Conservation (phyloP, 305 asterid genomes). For the Caryopteris hybrid region DNA sequence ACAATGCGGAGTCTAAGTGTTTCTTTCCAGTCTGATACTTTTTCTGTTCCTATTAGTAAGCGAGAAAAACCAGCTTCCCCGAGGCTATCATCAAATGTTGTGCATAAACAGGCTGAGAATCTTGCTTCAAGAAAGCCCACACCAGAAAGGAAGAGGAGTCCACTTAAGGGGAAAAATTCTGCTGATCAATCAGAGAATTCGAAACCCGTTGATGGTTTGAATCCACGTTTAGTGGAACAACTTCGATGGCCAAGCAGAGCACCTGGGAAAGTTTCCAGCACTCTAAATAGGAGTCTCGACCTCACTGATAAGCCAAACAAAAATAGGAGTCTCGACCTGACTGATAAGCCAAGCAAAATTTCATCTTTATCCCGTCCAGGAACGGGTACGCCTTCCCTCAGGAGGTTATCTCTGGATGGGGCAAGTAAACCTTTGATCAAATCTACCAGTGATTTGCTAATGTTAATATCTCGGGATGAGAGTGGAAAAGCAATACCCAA, state of each 20-base stretch:
- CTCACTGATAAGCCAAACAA: slow-evolving; percentile 47
- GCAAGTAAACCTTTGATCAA: slow-evolving; percentile 45
- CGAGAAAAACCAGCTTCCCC: slow-evolving; percentile 38
- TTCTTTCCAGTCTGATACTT: slow-evolving; percentile 59
- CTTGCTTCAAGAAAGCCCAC: slow-evolving; percentile 54
- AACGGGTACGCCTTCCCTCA: slow-evolving; percentile 36
- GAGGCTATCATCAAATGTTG: slow-evolving; percentile 51
- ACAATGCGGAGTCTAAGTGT: slow-evolving; percentile 75
- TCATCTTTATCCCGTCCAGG: slow-evolving; percentile 37
- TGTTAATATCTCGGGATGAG: slow-evolving; percentile 32
- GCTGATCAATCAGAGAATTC: slow-evolving; percentile 71
- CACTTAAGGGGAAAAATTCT: slow-evolving; percentile 56
- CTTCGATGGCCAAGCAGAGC: slow-evolving; percentile 81
- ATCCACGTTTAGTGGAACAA: slow-evolving; percentile 58
- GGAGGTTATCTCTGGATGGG: slow-evolving; percentile 75
- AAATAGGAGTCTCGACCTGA: slow-evolving; percentile 50
- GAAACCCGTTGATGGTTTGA: slow-evolving; percentile 56
- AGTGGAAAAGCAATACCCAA: slow-evolving; percentile 21
- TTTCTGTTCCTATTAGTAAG: slow-evolving; percentile 37
- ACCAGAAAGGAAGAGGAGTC: slow-evolving; percentile 73
- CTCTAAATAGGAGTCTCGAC: slow-evolving; percentile 47
- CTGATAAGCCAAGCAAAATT: slow-evolving; percentile 42
- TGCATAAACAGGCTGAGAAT: slow-evolving; percentile 39
- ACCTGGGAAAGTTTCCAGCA: slow-evolving; percentile 34
- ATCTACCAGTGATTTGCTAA: slow-evolving; percentile 48